Evolutionary conservation across 768 basidiomycete genomes (phyloP).

Genomic region (Vishniacozyma victoriae): DNA sequence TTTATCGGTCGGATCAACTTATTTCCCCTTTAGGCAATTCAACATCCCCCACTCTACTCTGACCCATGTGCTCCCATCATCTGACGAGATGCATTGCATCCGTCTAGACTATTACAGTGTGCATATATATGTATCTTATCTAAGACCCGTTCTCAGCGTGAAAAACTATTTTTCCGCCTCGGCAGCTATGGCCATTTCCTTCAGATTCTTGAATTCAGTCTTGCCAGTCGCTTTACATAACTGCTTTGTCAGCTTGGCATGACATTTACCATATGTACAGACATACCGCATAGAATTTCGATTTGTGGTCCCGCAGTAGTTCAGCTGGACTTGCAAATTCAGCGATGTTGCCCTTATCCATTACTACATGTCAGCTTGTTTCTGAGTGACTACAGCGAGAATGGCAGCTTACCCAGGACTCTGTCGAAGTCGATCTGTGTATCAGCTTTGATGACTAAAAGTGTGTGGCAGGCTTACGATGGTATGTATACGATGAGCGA

Average conservation of each 20-base stretch:
- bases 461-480: slow-evolving; percentile 63
- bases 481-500: slow-evolving; percentile 72
- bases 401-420: slow-evolving; percentile 35
- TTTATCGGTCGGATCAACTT: too few species aligned
- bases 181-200: slow-evolving; percentile 33
- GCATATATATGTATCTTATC: too few species aligned
- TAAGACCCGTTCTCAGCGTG: background rate
- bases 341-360: slow-evolving; percentile 70
- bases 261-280: background rate
- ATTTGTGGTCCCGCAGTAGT: slow-evolving; percentile 36
- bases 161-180: slow-evolving; percentile 21
- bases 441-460: slow-evolving; percentile 33
- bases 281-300: slow-evolving; percentile 40
- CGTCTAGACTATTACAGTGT: too few species aligned
- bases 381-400: background rate
- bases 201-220: slow-evolving; percentile 42
- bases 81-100: too few species aligned
- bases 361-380: slow-evolving; percentile 15
- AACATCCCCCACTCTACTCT: too few species aligned
- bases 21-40: too few species aligned
- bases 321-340: slow-evolving; percentile 57
- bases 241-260: slow-evolving; percentile 7
- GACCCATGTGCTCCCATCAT: too few species aligned
- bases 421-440: slow-evolving; percentile 70
- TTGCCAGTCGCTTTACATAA: slow-evolving; percentile 43